Conservation (phyloP, 805 yeast species). For the Priceomyces castillae region DNA sequence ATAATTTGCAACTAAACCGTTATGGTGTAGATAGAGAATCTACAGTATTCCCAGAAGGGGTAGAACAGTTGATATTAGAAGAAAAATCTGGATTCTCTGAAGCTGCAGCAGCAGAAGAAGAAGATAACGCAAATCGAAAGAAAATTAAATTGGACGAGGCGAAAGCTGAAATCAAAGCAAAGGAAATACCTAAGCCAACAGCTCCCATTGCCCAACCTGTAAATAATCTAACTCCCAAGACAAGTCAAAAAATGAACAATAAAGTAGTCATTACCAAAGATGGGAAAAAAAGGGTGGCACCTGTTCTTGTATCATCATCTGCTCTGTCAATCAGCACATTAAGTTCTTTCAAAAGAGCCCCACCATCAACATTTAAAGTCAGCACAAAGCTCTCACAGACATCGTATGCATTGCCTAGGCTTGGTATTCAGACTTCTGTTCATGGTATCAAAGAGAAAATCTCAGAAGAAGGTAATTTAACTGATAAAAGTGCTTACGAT, state of each 20-base stretch:
- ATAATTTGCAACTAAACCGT: conserved; percentile 67
- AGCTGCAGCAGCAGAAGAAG: conserved; percentile 16
- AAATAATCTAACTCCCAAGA: conserved; percentile 6
- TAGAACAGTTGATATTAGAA: conserved; percentile 72
- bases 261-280: conserved; percentile 67
- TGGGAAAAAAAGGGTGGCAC: conserved; percentile 75
- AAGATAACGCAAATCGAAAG: conserved; percentile 21
- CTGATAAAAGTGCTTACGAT: conserved; percentile 21
- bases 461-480: conserved; percentile 11
- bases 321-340: conserved; percentile 19
- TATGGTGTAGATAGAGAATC: conserved; percentile 89
- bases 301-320: conserved; percentile 55
- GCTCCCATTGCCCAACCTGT: background rate
- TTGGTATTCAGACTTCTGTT: conserved; percentile 64
- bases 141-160: conserved; percentile 13
- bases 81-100: conserved; percentile 46
- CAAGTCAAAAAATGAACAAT: conserved; percentile 21
- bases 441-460: conserved; percentile 45
- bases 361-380: conserved; percentile 2
- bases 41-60: conserved; percentile 81
- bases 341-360: background rate
- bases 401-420: conserved; percentile 53
- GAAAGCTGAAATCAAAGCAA: background rate
- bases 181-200: conserved; percentile 13
- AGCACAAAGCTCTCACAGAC: conserved; percentile 42